Evolutionary conservation across 1,284 basidiomycete genomes (phyloP), one percentile per base, ranked within the genome.

Genomic region (Pisolithus thermaeus): DNA sequence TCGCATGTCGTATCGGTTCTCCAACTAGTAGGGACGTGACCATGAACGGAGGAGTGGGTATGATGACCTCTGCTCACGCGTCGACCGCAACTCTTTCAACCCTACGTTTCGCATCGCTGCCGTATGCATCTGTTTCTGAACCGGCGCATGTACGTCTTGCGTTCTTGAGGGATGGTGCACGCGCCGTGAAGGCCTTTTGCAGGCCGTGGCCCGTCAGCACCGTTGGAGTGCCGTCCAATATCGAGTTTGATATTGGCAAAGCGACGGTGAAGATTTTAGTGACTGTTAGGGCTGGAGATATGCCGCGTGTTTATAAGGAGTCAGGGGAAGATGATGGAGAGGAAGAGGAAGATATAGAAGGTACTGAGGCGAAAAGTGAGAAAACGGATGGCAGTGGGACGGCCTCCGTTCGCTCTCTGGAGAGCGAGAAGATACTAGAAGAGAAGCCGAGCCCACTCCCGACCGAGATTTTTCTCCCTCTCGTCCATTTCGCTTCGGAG

Each of bases 391-490:
- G 25, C 4, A 25, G 43, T 18, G 47, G 16, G 22, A 20, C 39
- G 39, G 20, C 39, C n/a, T 20, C 39, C 22, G 18, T 18, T 20
- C 12, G 14, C n/a, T 23, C 12, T 12, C 22, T 40, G 7, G 8
- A 18, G 39, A 14, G 39, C 39, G 18, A 35, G 12, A 35, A 35
- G 32, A 6, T 4, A 16, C 6, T 14, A 14, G 38, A 41, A 20
- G 39, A 41, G 39, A 41, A 41, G 22, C 39, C 28, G 42, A 46
- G 53, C 9, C 30, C 12, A 6, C 67, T 82, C 2, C 76, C 82
- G 11, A 96, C 92, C 9, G 92, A 95, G 74, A 85, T 97, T 16
- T 97, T 81, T 65, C 66, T 97, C 1, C 94, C 94, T 1, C 76
- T 91, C 49, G 81, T 95, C n/a, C 93, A 97, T 67, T 97, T 84